Evolutionary conservation across 1,284 basidiomycete genomes (phyloP), one percentile per base, ranked within the genome.

Genomic region (Puccinia hordei): DNA sequence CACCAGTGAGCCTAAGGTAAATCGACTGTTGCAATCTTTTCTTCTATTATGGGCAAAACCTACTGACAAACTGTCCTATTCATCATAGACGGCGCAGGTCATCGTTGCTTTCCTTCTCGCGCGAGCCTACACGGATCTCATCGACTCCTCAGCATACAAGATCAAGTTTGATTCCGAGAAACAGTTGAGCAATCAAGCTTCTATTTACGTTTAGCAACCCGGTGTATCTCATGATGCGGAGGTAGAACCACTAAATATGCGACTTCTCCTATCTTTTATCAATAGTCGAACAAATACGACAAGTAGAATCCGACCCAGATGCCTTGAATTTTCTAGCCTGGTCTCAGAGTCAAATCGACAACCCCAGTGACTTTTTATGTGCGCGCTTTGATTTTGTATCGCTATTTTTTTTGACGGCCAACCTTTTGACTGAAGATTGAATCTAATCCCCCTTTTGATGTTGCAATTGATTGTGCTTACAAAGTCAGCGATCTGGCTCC

Each of bases 401-500:
- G 6, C n/a, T 27, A 24, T 59, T 24, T 12, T 59, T 9, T 9
- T 30, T n/a, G 27, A 59, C 10, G 41, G 41, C 8, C 8, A 13
- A 13, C 13, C 41, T 44, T 53, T n/a, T 53, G 51, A 53, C 8
- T 65, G 38, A 15, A 35, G 4, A 5, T 13, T 53, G 51, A n/a
- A 19, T 4, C 51, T n/a, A 15, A 15, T 53, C 51, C 4, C 24
- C 19, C 10, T n/a, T 59, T 19, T 24, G 4, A 19, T 46, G 46
- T 66, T 53, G 22, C 19, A 22, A 65, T 38, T 35, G 49, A 30
- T 24, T 17, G 8, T n/a, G 53, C 24, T 63, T n/a, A 74, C 49
- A n/a, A 44, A 81, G 79, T 81, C 51, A 81, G 79, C 44, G 79
- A 81, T 59, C 55, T 81, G 13, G 79, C 79, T 9, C 79, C 79